phyloP scores from a whole-genome alignment of 441 rosid species.

The Daphne laureola region DNA sequence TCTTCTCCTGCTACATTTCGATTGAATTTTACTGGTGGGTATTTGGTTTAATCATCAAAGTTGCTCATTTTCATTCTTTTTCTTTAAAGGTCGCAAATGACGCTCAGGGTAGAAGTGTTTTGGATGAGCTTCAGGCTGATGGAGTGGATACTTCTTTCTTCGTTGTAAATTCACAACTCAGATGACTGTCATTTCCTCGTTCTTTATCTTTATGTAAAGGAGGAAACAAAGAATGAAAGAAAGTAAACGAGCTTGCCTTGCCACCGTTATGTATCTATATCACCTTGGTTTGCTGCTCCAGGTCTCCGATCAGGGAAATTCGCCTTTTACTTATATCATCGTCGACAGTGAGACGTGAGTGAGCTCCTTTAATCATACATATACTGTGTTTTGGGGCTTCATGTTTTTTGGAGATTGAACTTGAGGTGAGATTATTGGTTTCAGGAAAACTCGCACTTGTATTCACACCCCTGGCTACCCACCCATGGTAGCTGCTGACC shows the following conservation, averaged over 20 bases:
- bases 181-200: background rate
- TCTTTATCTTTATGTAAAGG: background rate
- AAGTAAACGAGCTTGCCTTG: too few species aligned
- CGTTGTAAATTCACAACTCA: slow-evolving; percentile 33
- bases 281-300: slow-evolving; percentile 17
- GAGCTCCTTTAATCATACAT: slow-evolving; percentile 16
- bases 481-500: slow-evolving; percentile 58
- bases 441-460: slow-evolving; percentile 92
- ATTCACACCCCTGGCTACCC: slow-evolving; percentile 87
- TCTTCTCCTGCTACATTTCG: background rate
- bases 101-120: slow-evolving; percentile 46
- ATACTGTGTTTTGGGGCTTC: too few species aligned
- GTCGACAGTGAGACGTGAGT: slow-evolving; percentile 81
- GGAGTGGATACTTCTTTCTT: slow-evolving; percentile 71
- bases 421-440: slow-evolving; percentile 12
- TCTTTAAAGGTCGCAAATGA: slow-evolving; percentile 51
- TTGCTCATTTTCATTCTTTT: too few species aligned
- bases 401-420: too few species aligned
- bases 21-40: slow-evolving; percentile 4
- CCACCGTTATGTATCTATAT: background rate
- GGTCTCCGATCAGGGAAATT: slow-evolving; percentile 74
- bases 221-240: too few species aligned
- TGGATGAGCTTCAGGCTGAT: slow-evolving; percentile 60
- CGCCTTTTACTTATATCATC: slow-evolving; percentile 74
- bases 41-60: background rate